Conservation (phyloP, 163 green algal genomes). For the Scenedesmus sp. region DNA sequence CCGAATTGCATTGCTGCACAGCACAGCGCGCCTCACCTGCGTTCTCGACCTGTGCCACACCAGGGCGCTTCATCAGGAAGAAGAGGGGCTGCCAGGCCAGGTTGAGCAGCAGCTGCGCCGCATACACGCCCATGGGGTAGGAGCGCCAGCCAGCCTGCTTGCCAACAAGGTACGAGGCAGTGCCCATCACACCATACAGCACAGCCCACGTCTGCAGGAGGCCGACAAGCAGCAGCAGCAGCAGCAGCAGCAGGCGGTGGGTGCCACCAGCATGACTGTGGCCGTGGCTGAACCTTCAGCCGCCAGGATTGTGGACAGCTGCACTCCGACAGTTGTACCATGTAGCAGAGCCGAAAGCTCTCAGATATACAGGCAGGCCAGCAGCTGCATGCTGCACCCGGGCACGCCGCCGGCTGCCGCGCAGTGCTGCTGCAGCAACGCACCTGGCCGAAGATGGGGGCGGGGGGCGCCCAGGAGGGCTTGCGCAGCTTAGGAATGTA, state of each 20-base stretch:
- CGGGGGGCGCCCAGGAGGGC: slow-evolving; percentile 35
- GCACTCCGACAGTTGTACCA: background rate
- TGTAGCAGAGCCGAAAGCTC: background rate
- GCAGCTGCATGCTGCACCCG: too few relatives aligned
- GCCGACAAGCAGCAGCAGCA: background rate
- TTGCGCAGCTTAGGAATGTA: slow-evolving; percentile 52
- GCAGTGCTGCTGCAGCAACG: background rate
- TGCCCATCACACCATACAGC: slow-evolving; percentile 51
- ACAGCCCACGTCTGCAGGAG: slow-evolving; percentile 33
- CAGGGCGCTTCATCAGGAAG: slow-evolving; percentile 53
- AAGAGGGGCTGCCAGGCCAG: slow-evolving; percentile 51
- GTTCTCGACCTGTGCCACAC: slow-evolving; percentile 43
- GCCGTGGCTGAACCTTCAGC: too few relatives aligned
- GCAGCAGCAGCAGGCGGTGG: background rate
- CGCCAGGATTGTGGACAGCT: background rate
- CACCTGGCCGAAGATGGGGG: slow-evolving; percentile 48
- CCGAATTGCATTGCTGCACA: background rate
- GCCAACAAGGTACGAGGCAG: slow-evolving; percentile 44
- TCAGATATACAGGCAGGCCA: too few relatives aligned
- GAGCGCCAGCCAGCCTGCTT: slow-evolving; percentile 6
- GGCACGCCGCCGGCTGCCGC: too few relatives aligned
- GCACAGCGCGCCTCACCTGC: background rate
- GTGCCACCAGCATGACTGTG: background rate
- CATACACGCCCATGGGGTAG: slow-evolving; percentile 32
- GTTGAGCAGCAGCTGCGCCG: slow-evolving; percentile 41